Conservation (phyloP, 164 flowering plant genomes). For the Chimonanthus praecox region DNA sequence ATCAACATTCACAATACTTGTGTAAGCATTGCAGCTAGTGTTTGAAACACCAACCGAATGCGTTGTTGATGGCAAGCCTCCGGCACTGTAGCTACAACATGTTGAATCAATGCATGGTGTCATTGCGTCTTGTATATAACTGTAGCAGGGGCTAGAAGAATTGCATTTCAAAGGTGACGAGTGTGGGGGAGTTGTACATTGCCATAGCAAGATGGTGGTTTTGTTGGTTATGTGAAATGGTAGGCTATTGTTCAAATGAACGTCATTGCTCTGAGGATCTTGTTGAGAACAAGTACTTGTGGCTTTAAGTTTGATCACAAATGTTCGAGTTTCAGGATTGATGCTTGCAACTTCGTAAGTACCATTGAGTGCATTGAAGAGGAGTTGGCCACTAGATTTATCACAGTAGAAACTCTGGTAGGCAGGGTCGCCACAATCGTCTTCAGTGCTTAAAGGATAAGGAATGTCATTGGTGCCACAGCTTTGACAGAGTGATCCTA, state of each 20-base stretch:
- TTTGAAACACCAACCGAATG: neutral
- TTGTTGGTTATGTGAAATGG: conserved; percentile 1
- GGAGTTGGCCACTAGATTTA: neutral
- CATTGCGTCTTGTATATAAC: neutral
- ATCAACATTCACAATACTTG: neutral
- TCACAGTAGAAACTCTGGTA: neutral
- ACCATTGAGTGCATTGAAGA: neutral
- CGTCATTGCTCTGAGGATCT: neutral
- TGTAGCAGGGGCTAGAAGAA: neutral
- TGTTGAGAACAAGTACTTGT: neutral
- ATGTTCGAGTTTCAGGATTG: neutral
- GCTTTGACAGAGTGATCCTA: neutral
- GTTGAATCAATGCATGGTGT: neutral
- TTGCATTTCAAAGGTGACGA: neutral
- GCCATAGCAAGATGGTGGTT: neutral
- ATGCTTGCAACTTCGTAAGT: neutral
- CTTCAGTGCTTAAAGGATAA: conserved; percentile 3
- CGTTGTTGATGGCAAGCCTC: neutral
- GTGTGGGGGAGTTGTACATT: neutral
- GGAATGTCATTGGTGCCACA: neutral
- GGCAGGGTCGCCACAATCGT: neutral
- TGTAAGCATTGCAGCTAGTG: neutral
- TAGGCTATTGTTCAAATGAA: conserved; percentile 1
- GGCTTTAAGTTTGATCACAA: neutral
- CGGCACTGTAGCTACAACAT: conserved; percentile 1